A percentile compares a stretch with the other conserved stretches of the same genome.
These are phyloP conservation scores for Rhodotorula sp. DNA, from an alignment of 1,284 basidiomycete genomes.

Conservation along the genomic window DNA sequence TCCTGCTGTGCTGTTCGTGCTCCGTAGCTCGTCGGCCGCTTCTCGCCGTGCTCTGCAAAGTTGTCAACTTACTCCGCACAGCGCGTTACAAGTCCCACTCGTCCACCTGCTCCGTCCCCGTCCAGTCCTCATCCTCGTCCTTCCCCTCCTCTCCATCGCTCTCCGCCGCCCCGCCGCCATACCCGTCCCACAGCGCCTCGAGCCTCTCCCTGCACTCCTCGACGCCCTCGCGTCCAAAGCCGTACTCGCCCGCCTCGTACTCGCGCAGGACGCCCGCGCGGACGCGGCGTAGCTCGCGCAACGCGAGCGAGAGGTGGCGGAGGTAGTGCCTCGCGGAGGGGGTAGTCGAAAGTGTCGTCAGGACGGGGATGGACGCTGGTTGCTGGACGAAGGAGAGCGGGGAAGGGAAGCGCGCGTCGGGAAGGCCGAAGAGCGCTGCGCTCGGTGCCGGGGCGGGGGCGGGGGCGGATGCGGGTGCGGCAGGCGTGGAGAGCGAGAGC, in stretches of 20 bases:
- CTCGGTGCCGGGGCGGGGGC: too few species aligned
- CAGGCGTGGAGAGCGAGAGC: background rate
- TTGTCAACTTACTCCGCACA: too few species aligned
- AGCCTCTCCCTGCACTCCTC: slow-evolving; percentile 31
- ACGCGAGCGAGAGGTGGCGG: background rate
- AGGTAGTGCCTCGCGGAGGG: slow-evolving; percentile 26
- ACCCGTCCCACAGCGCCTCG: slow-evolving; percentile 30
- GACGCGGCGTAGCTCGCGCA: slow-evolving; percentile 25
- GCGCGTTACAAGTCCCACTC: slow-evolving; percentile 13
- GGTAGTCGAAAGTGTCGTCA: slow-evolving; percentile 32
- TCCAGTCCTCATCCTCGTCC: slow-evolving; percentile 32
- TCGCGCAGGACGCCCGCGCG: slow-evolving; percentile 21
- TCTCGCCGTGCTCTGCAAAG: too few species aligned
- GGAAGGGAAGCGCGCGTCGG: slow-evolving; percentile 24
- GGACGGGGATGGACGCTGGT: slow-evolving; percentile 22
- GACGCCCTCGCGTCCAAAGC: slow-evolving; percentile 31
- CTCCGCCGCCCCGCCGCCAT: slow-evolving; percentile 13
- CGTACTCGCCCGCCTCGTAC: slow-evolving; percentile 35
- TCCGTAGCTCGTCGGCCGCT: too few species aligned
- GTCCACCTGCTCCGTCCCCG: slow-evolving; percentile 14
- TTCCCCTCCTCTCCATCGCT: slow-evolving; percentile 14
- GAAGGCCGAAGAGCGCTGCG: slow-evolving; percentile 32
- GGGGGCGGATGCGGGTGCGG: slow-evolving; percentile 8
- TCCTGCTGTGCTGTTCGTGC: too few species aligned
- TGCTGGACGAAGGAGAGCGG: slow-evolving; percentile 11